Evolutionary conservation across 129 eudicot genomes (phyloP), one percentile per base, ranked within the genome.

Genomic region (Artemisia annua): DNA sequence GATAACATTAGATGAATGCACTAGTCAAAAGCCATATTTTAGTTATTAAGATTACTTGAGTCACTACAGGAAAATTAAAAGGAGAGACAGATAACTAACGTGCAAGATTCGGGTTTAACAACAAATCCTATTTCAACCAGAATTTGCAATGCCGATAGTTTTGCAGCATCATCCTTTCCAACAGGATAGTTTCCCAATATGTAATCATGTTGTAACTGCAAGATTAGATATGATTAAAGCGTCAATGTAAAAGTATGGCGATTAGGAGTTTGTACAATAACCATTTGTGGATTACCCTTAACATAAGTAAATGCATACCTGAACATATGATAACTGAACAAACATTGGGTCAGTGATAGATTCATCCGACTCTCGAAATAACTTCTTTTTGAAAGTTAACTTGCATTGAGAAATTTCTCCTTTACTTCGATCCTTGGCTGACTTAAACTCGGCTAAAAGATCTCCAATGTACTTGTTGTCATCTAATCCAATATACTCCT

Each of bases 131-230:
- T 83, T 72, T 95, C 97, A 66, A 91, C 99, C 77, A 95, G 78
- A 74, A 95, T 95, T 55, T 95, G 99, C 72, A 95, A 69, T 2
- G 96, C 99, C 14, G 96, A 91, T n/a, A 95, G 78, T 44, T 95
- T 96, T 65, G 96, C 97, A 58, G 99, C 97, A 76, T 95, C 99
- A 76, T 91, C 97, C 83, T 81, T 95, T 66, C 99, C 99, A 78
- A 95, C 97, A 3, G 99, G 99, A 81, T 95, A 95, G 79, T 95
- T 95, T 35, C 99, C 99, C 81, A 85, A 69, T 69, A 95, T 89
- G 82, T 95, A 95, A 82, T 95, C 99, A 79, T 95, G 97, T 86
- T 95, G 99, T 51, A 91, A 72, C 99, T 95, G 86, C 54, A 75
- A 72, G 44, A 43, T 2, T 26, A 80, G 19, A 49, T 48, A 7